Evolutionary conservation across 257 asterid species (phyloP).

Genomic region (Penstemon davidsonii): DNA sequence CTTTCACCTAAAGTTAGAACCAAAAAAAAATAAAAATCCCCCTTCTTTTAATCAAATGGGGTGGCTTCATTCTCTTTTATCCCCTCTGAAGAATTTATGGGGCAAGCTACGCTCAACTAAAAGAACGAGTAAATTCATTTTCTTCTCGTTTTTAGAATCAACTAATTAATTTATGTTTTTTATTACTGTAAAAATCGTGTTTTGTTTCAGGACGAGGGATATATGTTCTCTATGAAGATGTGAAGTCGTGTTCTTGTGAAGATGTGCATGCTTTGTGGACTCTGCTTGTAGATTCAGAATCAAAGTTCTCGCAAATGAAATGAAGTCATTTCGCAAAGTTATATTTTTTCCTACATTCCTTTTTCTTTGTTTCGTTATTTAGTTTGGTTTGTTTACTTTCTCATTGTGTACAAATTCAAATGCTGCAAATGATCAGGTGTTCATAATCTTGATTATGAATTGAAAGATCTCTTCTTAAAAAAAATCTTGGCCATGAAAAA

Average conservation of each 20-base stretch:
- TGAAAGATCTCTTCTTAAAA: too few relatives aligned
- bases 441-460: too few relatives aligned
- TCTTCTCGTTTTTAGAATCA: not conserved
- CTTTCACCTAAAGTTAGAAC: slow-evolving; percentile 30
- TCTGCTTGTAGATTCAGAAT: slow-evolving; percentile 51
- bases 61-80: slow-evolving; percentile 51
- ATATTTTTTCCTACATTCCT: too few relatives aligned
- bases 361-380: too few relatives aligned
- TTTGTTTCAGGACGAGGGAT: slow-evolving; percentile 47
- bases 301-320: slow-evolving; percentile 13
- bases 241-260: slow-evolving; percentile 68
- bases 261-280: slow-evolving; percentile 76
- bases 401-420: too few relatives aligned
- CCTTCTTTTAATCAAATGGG: slow-evolving; percentile 37
- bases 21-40: not conserved
- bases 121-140: slow-evolving; percentile 35
- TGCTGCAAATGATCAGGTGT: too few relatives aligned
- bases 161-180: not conserved
- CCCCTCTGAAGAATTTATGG: slow-evolving; percentile 57
- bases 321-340: too few relatives aligned
- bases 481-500: too few relatives aligned
- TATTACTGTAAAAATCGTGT: not conserved
- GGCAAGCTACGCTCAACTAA: slow-evolving; percentile 37
- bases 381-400: too few relatives aligned
- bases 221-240: slow-evolving; percentile 54